These are phyloP conservation scores for Calonectria ilicicola DNA, from an alignment of 2,329 filamentous ascomycete species.

Conservation along the genomic window DNA sequence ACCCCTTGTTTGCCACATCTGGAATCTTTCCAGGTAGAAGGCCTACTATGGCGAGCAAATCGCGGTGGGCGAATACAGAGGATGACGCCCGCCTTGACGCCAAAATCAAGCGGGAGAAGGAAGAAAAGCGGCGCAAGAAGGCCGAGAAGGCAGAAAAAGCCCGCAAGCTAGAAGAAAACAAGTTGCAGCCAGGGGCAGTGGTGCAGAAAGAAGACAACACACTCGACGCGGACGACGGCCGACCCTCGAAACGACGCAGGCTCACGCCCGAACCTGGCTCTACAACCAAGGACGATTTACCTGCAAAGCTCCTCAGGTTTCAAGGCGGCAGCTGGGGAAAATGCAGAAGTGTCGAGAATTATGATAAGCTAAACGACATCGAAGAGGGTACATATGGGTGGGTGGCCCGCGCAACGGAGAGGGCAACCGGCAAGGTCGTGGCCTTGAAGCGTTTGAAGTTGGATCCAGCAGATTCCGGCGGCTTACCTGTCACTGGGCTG, in stretches of 20 bases:
- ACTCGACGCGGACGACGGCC: conserved; percentile 44
- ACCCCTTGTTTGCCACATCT: neutral
- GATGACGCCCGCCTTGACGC: conserved; percentile 82
- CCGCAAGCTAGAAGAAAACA: conserved; percentile 67
- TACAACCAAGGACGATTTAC: conserved; percentile 35
- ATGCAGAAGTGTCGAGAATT: conserved; percentile 85
- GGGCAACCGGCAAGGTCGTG: conserved; percentile 81
- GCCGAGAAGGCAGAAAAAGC: conserved; percentile 88
- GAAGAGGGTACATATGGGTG: conserved; percentile 97
- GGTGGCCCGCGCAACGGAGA: conserved; percentile 86
- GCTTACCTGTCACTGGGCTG: conserved; percentile 91
- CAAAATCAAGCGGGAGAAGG: conserved; percentile 83
- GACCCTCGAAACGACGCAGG: conserved; percentile 72
- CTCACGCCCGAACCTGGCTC: conserved; percentile 60
- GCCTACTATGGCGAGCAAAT: conserved; percentile 71
- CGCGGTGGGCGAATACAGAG: conserved; percentile 89
- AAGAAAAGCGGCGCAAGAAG: conserved; percentile 88
- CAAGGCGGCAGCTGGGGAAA: conserved; percentile 74
- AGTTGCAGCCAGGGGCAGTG: conserved; percentile 50
- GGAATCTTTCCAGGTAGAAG: neutral
- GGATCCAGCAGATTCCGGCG: conserved; percentile 77
- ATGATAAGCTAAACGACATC: conserved; percentile 94
- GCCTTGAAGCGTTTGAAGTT: conserved; percentile 96
- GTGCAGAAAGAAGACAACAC: conserved; percentile 20
- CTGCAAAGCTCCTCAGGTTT: conserved; percentile 77